Evolutionary conservation across 176 grass and related monocot genomes (phyloP).

Genomic region (Phoenix dactylifera): DNA sequence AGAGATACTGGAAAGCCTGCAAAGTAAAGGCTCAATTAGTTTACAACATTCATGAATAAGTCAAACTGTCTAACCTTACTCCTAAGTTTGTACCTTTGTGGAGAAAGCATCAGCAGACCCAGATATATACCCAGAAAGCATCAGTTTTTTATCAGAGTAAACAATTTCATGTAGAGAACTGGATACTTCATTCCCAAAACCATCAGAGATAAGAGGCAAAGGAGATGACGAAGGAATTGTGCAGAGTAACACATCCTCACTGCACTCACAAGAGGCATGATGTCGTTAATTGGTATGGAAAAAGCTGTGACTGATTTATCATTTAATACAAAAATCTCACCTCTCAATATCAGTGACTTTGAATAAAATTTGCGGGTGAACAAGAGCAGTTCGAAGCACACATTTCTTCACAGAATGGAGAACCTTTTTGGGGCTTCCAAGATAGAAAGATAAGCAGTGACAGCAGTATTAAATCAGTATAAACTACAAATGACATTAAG

Average conservation of each 20-base stretch:
- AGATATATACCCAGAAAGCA: slow-evolving; percentile 87
- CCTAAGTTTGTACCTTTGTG: slow-evolving; percentile 36
- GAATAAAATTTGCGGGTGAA: slow-evolving; percentile 77
- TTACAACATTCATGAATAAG: too few species aligned
- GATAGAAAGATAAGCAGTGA: slow-evolving; percentile 20
- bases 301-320: not conserved
- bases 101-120: slow-evolving; percentile 42
- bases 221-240: slow-evolving; percentile 46
- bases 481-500: not conserved
- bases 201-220: slow-evolving; percentile 56
- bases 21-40: slow-evolving; percentile 18
- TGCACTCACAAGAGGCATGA: slow-evolving; percentile 27
- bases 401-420: slow-evolving; percentile 77
- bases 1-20: slow-evolving; percentile 87
- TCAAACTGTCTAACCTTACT: too few species aligned
- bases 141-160: slow-evolving; percentile 45
- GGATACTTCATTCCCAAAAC: slow-evolving; percentile 73
- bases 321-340: slow-evolving; percentile 23
- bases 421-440: slow-evolving; percentile 64
- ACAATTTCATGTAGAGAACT: slow-evolving; percentile 60
- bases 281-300: slow-evolving; percentile 8
- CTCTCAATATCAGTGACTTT: slow-evolving; percentile 75
- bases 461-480: slow-evolving; percentile 1
- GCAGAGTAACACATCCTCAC: slow-evolving; percentile 64
- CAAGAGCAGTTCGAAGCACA: slow-evolving; percentile 55